Base-by-base conservation (phyloP, 495 filamentous ascomycete genomes). In the Echria macrotheca region DNA sequence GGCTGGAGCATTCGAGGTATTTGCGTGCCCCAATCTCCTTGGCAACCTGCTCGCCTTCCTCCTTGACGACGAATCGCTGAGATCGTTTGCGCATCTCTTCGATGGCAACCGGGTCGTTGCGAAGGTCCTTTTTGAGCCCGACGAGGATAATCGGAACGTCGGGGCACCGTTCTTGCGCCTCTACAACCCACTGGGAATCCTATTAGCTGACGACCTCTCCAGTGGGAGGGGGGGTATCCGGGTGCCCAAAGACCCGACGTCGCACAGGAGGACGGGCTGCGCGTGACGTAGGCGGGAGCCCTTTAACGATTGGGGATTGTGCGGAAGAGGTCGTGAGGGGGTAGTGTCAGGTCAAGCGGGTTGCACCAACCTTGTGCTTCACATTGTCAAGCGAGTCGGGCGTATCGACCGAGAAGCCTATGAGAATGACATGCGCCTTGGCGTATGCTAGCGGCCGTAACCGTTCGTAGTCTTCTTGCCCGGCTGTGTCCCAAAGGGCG, bases 401-500 rank as follows among this genome's bases (percentile, higher is more conserved):
- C 9, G 89, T 91, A 63, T 96, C 93, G 66, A 97, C 78, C 17
- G 91, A 84, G 63, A 96, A 99, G 23, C 90, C 94, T 69, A 99
- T 95, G 49, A 99, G 74, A 50, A 99, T 85, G 52, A 99, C 91
- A 69, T 99, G 93, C 42, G 93, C 93, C 76, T 95, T 95, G 26
- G 93, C 86, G 69, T 99, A 99, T 41, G 93, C 93, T 32, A 99
- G 76, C 47, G 93, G 93, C 49, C 93, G 88, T 71, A 99, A 74
- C 57, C 85, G 75, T 65, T 99, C 94, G 70, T 97, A 98, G 63
- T 98, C 93, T 80, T 98, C 93, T 69, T 98, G 93, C 48, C 93
- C 93, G n/a, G 93, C 93, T 33, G 93, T 99, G 84, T 99, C 93
- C 93, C 93, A 99, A 57, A 99, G 72, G 50, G 93, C 93, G 55